Evolutionary conservation across 495 filamentous ascomycete species (phyloP), one percentile per base, ranked within the genome.

Genomic region (Tuber calosporum): DNA sequence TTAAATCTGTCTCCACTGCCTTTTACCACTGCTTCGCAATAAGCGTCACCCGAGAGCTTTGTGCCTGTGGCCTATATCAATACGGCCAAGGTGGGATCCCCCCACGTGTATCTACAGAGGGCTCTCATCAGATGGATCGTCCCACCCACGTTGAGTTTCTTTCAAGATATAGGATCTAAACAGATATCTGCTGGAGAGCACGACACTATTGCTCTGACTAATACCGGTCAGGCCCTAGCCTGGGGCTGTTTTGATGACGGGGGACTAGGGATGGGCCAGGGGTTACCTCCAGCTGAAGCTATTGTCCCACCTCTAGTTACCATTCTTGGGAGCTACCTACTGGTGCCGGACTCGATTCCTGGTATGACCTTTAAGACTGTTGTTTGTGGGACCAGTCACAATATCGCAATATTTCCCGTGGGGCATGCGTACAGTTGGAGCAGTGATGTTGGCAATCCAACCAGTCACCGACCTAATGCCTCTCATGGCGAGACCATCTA

Each of bases 21-120:
- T 85, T 86, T 30, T 90, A 91, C 82, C 90, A 92, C 83, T 87
- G 85, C 75, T 92, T 97, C 77, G 92, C 93, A 58, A 85, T 96
- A 73, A 88, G 90, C 83, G 84, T 86, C 30, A 86, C 89, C 53
- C 89, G 88, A 41, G 86, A 89, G 40, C 89, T 95, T 72, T 94
- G 87, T 82, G 85, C 89, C 36, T 97, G 93, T 92, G 94, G 94
- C 13, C 83, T 93, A 42, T 97, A 97, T 84, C 92, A 89, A 81
- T 96, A 90, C 81, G 91, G 89, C 66, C 89, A 94, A 82, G 91
- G 90, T 15, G 95, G 92, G 66, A 86, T 93, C 70, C 84, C 85
- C 19, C 86, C 87, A 68, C 34, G 72, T 40, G 69, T 72, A 38
- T 92, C 89, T 37, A 92, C 92, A 72, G 86, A 89, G 34, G 86